Base-by-base conservation (phyloP, 306 rosid genomes). In the Vigna angularis region DNA sequence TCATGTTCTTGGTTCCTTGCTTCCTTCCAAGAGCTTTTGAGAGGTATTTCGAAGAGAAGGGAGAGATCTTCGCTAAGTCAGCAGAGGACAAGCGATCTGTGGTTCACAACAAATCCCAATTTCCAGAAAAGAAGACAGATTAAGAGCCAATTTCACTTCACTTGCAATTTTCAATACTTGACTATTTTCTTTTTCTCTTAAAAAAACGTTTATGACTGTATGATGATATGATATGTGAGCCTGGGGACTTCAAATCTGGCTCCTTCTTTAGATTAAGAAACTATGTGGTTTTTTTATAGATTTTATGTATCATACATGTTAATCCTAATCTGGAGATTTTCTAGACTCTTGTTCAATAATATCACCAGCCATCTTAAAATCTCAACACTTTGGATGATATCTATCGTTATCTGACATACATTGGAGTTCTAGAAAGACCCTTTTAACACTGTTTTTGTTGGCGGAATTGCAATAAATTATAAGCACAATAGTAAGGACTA, bases 21-120 rank as follows among this genome's bases (percentile, higher is more conserved):
- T 93, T 93, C 58, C 96, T 93, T 75, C 98, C 98, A 2, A 86
- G 90, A 77, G 93, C 97, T 3, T 88, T 90, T 71, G 93, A 93
- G 83, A 87, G 78, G 81, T 91, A 93, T 83, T 87, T 90, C 52
- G 68, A 75, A 16, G 91, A 93, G 10, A 83, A 73, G 50, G 86
- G 84, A 24, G 98, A 91, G 82, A 77, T 76, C 42, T 74, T 30
- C 32, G 82, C 92, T 52, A 93, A 91, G 82, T 5, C 78, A 13
- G 87, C 52, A 9, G 93, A 91, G 76, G 96, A 93, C 36, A 90
- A 86, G 69, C 83, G 78, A n/a, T 80, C 89, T 15, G 52, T 77
- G 0, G 2, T 55, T 24, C 16, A 26, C 65, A 75, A 55, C 68
- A 84, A 75, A 42, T 18, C 84, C 3, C 79, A 64, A 44, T 16